These are phyloP conservation scores for Euphorbia celastroides DNA, from an alignment of 441 rosid genomes.

Conservation along the genomic window DNA sequence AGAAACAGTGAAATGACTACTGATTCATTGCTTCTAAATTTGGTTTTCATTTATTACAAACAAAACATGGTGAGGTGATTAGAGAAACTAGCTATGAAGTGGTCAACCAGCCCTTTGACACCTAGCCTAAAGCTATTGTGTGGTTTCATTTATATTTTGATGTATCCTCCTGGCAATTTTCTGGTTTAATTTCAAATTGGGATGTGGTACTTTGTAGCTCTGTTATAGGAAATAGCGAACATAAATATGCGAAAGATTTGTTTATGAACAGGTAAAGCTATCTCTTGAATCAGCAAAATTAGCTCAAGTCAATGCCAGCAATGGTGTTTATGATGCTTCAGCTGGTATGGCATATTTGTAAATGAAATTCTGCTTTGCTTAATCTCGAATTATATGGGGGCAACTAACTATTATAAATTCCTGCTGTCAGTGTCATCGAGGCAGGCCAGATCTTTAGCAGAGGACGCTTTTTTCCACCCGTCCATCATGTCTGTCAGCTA, in stretches of 20 bases:
- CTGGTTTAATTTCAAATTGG: not conserved
- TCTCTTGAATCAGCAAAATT: conserved; percentile 84
- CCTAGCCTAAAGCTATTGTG: not conserved
- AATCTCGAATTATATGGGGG: conserved; percentile 4
- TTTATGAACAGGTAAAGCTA: conserved; percentile 77
- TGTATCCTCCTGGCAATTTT: not conserved
- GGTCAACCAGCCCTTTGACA: not conserved
- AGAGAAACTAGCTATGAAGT: not conserved
- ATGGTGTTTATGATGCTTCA: conserved; percentile 63
- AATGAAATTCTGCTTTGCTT: conserved; percentile 6
- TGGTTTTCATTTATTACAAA: not conserved
- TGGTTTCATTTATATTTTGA: not conserved
- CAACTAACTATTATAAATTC: conserved; percentile 18
- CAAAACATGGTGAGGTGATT: not conserved
- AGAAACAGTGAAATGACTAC: not conserved
- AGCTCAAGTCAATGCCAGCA: conserved; percentile 68
- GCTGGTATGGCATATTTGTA: conserved; percentile 75
- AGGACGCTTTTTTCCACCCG: conserved; percentile 94
- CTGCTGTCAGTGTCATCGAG: conserved; percentile 60
- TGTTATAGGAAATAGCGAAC: conserved; percentile 2
- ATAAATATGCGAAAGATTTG: conserved; percentile 10
- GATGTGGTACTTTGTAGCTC: conserved; percentile 1
- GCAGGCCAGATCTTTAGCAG: conserved; percentile 86
- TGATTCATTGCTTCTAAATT: not conserved
- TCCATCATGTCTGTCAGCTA: conserved; percentile 96